These are phyloP conservation scores for Thozetella sp. DNA, from an alignment of 495 filamentous ascomycete species.

Conservation along the genomic window DNA sequence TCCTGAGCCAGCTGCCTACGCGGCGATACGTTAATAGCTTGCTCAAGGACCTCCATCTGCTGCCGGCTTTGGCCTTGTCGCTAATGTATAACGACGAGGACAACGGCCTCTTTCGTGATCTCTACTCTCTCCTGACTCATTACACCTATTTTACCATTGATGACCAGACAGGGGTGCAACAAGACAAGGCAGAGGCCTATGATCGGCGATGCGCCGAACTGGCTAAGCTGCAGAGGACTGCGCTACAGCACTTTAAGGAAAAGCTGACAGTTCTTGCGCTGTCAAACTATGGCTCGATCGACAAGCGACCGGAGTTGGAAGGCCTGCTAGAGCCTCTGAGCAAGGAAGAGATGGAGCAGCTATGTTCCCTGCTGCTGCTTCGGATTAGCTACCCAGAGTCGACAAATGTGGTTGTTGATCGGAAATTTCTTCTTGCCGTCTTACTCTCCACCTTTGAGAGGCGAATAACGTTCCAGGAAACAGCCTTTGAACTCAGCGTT, in stretches of 20 bases:
- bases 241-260: constrained; percentile 83
- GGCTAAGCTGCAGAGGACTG: constrained; percentile 77
- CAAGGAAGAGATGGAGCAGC: constrained; percentile 69
- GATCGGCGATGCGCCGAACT: constrained; percentile 76
- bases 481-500: constrained; percentile 66
- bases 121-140: constrained; percentile 77
- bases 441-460: constrained; percentile 79
- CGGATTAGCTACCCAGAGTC: constrained; percentile 78
- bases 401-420: constrained; percentile 59
- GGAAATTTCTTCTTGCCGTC: constrained; percentile 73
- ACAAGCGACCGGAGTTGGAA: constrained; percentile 76
- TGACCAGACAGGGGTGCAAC: constrained; percentile 81
- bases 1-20: constrained; percentile 92
- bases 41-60: constrained; percentile 86
- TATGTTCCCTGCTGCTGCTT: constrained; percentile 75
- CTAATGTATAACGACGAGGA: constrained; percentile 73
- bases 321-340: constrained; percentile 72
- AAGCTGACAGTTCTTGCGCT: constrained; percentile 89
- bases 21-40: constrained; percentile 91
- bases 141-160: constrained; percentile 89
- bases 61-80: constrained; percentile 80
- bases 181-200: constrained; percentile 72
- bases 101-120: constrained; percentile 80
- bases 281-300: constrained; percentile 89
- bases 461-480: constrained; percentile 82